Conservation (phyloP, 2,329 filamentous ascomycete genomes). For the Sporothrix humicola region DNA sequence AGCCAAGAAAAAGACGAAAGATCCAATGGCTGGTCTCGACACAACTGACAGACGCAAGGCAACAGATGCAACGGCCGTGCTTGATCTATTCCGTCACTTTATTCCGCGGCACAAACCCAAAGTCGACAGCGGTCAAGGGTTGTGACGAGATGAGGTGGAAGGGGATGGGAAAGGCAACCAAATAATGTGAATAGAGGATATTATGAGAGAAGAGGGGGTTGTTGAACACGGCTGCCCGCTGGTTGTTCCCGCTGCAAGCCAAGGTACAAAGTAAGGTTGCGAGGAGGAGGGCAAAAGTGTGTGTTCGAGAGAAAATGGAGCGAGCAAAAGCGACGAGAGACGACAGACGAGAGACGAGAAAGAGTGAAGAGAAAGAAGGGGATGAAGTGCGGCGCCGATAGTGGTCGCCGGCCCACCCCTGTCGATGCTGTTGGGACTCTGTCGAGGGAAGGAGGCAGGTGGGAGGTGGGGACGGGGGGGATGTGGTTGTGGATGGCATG, state of each 20-base stretch:
- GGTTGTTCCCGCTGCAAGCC: not conserved
- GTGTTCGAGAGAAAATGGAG: conserved; percentile 2
- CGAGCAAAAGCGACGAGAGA: not conserved
- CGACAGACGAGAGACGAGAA: not conserved
- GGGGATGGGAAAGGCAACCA: not conserved
- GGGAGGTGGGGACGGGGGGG: conserved; percentile 1
- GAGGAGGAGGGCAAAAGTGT: not conserved
- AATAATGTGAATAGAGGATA: not conserved
- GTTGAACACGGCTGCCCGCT: conserved; percentile 20
- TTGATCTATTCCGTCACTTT: conserved; percentile 14
- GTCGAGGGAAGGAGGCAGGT: conserved; percentile 14
- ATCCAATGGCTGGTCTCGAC: not conserved
- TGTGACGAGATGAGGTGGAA: not conserved
- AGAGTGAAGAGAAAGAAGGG: not conserved
- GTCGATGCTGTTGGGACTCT: conserved; percentile 20
- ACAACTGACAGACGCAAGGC: not conserved
- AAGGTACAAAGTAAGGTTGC: conserved; percentile 11
- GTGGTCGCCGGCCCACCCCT: conserved; percentile 15
- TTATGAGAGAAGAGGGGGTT: not conserved
- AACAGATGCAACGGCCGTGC: not conserved
- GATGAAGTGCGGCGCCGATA: conserved; percentile 30
- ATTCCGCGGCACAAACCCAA: conserved; percentile 22
- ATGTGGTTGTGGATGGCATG: not conserved
- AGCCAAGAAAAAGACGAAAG: not conserved
- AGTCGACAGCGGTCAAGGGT: conserved; percentile 4